Evolutionary conservation across 257 asterid species (phyloP), one percentile per base, ranked within the genome.

Genomic region (Capsicum pubescens): DNA sequence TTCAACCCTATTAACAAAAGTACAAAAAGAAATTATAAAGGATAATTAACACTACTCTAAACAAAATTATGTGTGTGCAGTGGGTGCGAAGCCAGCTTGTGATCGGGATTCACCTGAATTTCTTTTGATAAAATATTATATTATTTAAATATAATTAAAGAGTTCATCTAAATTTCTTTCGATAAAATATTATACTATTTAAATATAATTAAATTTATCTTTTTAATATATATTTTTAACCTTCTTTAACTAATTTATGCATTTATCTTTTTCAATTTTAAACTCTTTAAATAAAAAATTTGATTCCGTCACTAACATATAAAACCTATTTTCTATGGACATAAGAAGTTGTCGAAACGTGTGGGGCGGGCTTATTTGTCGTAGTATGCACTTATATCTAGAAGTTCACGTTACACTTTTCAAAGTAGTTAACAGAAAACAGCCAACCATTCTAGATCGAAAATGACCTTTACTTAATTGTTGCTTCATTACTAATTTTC

Each of bases 371-470:
- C 2, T 44, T 44, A 42, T 17, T 9, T 70, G 6, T 70, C 79
- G 79, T 70, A 13, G 17, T 44, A 2, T 44, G 17, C 79, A 17
- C 17, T 19, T 44, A 9, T 3, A n/a, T 87, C 87, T 57, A 84
- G 89, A 87, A 82, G 72, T 60, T 82, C 77, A 42, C 35, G 64
- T 69, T 39, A 16, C 48, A 63, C 14, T 26, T 81, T 7, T 17
- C 64, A 70, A 84, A 80, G 8, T 78, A 36, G 67, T 26, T 26
- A 26, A 26, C 32, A 16, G 79, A n/a, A 44, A 79, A 77, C 16
- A 3, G 58, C 85, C 85, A 52, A 39, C 14, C 36, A 61, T 57
- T 87, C 84, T 81, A 81, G 78, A 39, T 26, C 13, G 8, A 35
- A 42, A 50, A 86, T 58, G 79, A 83, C 71, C 55, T 14, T 21